A percentile compares a stretch with the other conserved stretches of the same genome.
phyloP scores from a whole-genome alignment of 305 asterid genomes.

The Solanum aculeatissimum region DNA sequence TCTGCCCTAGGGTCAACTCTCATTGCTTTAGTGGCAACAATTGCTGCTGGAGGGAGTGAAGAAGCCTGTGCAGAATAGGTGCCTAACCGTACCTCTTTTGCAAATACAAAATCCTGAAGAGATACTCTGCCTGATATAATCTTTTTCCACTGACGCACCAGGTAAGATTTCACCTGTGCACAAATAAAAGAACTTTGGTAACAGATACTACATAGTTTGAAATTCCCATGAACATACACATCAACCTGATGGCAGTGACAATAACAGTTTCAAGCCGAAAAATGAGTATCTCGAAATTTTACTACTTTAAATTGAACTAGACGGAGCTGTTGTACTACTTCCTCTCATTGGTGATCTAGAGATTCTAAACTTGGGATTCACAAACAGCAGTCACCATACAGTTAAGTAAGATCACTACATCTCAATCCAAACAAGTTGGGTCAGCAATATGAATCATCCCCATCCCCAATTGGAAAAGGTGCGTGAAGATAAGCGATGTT shows the following conservation, averaged over 20 bases:
- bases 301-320: neutral
- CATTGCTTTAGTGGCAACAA: constrained; percentile 88
- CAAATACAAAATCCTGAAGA: constrained; percentile 86
- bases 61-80: constrained; percentile 56
- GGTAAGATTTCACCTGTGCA: constrained; percentile 58
- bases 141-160: constrained; percentile 86
- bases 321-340: neutral
- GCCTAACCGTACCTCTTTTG: constrained; percentile 96
- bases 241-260: neutral
- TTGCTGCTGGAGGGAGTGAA: constrained; percentile 96
- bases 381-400: neutral
- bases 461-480: neutral
- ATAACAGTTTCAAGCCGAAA: neutral
- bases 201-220: neutral
- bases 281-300: neutral
- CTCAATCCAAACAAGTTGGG: neutral
- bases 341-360: neutral
- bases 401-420: neutral
- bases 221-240: neutral
- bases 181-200: neutral
- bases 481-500: neutral
- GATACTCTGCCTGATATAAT: constrained; percentile 81
- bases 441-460: neutral
- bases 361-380: neutral
- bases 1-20: constrained; percentile 85